Evolutionary conservation across 441 rosid genomes (phyloP).

Genomic region (Mallotus japonicus): DNA sequence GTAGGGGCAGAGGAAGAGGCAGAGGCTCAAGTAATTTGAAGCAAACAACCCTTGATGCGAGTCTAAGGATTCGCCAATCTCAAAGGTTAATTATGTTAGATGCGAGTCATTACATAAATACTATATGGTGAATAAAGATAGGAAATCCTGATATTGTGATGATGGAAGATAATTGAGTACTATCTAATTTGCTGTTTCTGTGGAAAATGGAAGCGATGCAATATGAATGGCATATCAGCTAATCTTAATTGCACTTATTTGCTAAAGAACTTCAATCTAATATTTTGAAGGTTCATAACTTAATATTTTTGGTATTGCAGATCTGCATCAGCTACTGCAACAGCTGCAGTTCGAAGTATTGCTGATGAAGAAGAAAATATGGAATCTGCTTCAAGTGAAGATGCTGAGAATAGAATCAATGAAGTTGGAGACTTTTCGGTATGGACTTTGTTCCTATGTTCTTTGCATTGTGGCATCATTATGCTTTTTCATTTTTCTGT

Average conservation of each 20-base stretch:
- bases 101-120: background rate
- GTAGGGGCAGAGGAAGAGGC: constrained; percentile 84
- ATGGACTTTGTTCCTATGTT: constrained; percentile 29
- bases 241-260: constrained; percentile 1
- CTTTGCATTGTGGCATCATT: background rate
- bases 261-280: background rate
- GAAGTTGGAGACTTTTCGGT: constrained; percentile 64
- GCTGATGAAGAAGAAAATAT: constrained; percentile 62
- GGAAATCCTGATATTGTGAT: background rate
- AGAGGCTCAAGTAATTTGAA: constrained; percentile 71
- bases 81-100: constrained; percentile 50
- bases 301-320: constrained; percentile 36
- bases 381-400: constrained; percentile 84
- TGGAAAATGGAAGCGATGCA: constrained; percentile 1
- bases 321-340: constrained; percentile 56
- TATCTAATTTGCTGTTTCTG: background rate
- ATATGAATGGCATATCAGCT: background rate
- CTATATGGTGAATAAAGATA: constrained; percentile 4
- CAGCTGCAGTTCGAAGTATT: constrained; percentile 54
- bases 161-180: background rate
- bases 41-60: constrained; percentile 84
- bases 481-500: background rate
- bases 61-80: constrained; percentile 68
- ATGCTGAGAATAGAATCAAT: constrained; percentile 46
- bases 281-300: constrained; percentile 12